Evolutionary conservation across 2,329 filamentous ascomycete species (phyloP).

Genomic region (Sporothrix globosa): DNA sequence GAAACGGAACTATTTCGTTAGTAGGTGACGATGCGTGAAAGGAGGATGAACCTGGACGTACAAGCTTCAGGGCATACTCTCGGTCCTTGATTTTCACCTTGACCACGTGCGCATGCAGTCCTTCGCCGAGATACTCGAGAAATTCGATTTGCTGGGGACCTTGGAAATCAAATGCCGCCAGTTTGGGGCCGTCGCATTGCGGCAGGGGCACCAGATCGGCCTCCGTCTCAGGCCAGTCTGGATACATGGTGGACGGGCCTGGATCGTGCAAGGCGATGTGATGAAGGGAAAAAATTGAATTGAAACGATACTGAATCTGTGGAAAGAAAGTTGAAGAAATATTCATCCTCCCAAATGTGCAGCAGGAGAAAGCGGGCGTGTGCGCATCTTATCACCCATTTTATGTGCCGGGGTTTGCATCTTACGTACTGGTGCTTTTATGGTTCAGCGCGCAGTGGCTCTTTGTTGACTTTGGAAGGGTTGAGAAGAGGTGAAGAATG

Average conservation of each 20-base stretch:
- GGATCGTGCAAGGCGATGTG: too few relatives aligned
- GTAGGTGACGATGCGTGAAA: not conserved
- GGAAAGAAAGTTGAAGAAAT: too few relatives aligned
- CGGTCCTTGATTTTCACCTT: constrained; percentile 34
- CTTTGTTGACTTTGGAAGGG: too few relatives aligned
- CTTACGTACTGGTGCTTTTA: too few relatives aligned
- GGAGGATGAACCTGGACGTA: not conserved
- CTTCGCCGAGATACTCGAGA: constrained; percentile 36
- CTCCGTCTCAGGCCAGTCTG: constrained; percentile 1
- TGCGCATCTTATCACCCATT: too few relatives aligned
- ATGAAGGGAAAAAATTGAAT: too few relatives aligned
- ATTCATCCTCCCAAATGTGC: too few relatives aligned
- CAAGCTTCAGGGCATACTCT: constrained; percentile 4
- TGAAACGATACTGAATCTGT: too few relatives aligned
- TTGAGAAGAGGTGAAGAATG: too few relatives aligned
- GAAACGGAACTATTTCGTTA: not conserved
- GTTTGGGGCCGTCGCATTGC: constrained; percentile 14
- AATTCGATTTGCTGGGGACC: constrained; percentile 38
- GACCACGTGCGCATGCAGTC: constrained; percentile 36
- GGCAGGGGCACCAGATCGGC: not conserved
- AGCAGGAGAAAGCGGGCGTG: too few relatives aligned
- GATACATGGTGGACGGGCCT: not conserved
- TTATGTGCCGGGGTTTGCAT: too few relatives aligned
- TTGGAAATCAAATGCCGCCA: constrained; percentile 8
- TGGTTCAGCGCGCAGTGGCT: too few relatives aligned